Base-by-base conservation (phyloP, 352 stramenopile genomes). In the Phytophthora cactorum region DNA sequence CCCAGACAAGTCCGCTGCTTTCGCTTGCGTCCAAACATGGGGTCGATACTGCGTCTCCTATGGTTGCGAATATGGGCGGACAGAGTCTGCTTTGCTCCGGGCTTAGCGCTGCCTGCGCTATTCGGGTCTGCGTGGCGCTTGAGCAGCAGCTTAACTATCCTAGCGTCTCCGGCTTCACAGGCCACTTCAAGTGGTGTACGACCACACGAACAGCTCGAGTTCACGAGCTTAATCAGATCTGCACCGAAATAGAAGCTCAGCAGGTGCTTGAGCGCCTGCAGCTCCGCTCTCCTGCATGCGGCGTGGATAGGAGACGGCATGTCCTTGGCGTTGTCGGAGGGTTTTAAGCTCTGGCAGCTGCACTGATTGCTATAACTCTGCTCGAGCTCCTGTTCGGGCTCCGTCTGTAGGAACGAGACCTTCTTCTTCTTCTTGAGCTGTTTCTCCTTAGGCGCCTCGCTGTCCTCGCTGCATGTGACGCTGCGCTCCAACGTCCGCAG, bases 141-240 rank as follows among this genome's bases (percentile, higher is more conserved):
- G 29, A 94, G 77, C 50, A 94, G 62, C 44, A 92, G 52, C 70
- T 88, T 86, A 45, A 81, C 82, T 31, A 94, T 74, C 17, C 75
- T 72, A 25, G 54, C 55, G 70, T 92, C 77, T 17, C 79, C 82
- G 1, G 65, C 52, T 56, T 84, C 79, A 58, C 83, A 87, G 27
- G 84, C 84, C 43, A 92, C 84, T 56, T 94, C 81, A 4, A 94
- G 63, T 31, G 84, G 82, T 51, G 84, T 91, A 52, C 88, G 83
- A 44, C 86, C 86, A 51, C 86, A 92, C 15, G 69, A 71, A 61
- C 85, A 91, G 46, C 44, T 74, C 15, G 81, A 89, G 68, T 93
- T 90, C 0, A 92, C 82, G 51, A 92, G 77, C 64, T 87, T 78
- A 17, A 83, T 68, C 22, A 77, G 71, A 31, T 91, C 84, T 5